Conservation (phyloP, 768 basidiomycete species). For the Cystofilobasidium macerans region DNA sequence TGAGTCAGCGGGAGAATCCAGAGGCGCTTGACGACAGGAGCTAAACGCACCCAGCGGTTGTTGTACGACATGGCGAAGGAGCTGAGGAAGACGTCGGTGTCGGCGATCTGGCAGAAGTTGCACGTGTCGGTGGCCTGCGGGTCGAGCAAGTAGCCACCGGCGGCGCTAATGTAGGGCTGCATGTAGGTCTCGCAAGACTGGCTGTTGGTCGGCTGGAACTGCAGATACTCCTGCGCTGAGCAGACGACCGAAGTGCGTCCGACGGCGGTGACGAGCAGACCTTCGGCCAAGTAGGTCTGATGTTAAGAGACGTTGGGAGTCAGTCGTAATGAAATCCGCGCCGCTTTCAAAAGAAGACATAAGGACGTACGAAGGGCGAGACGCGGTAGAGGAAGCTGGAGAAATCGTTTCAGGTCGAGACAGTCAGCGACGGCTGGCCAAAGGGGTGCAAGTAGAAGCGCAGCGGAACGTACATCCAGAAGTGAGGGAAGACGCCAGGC, state of each 20-base stretch:
- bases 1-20: neutral
- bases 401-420: too few relatives aligned
- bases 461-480: too few relatives aligned
- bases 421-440: too few relatives aligned
- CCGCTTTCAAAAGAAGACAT: too few relatives aligned
- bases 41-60: neutral
- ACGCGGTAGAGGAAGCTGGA: too few relatives aligned
- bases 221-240: constrained; percentile 26
- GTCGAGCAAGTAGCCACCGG: constrained; percentile 62
- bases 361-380: too few relatives aligned
- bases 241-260: constrained; percentile 34
- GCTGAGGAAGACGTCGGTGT: constrained; percentile 3
- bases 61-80: neutral
- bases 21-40: neutral
- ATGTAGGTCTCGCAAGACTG: constrained; percentile 66
- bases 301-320: too few relatives aligned
- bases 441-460: too few relatives aligned
- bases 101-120: constrained; percentile 48
- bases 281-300: constrained; percentile 31
- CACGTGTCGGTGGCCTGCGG: constrained; percentile 51
- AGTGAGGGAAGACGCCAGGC: constrained; percentile 24
- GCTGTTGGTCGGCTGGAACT: constrained; percentile 59
- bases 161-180: constrained; percentile 49
- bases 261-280: constrained; percentile 28
- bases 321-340: too few relatives aligned